Evolutionary conservation across 1,284 basidiomycete genomes (phyloP), one percentile per base, ranked within the genome.

Genomic region (Phaffia rhodozyma): DNA sequence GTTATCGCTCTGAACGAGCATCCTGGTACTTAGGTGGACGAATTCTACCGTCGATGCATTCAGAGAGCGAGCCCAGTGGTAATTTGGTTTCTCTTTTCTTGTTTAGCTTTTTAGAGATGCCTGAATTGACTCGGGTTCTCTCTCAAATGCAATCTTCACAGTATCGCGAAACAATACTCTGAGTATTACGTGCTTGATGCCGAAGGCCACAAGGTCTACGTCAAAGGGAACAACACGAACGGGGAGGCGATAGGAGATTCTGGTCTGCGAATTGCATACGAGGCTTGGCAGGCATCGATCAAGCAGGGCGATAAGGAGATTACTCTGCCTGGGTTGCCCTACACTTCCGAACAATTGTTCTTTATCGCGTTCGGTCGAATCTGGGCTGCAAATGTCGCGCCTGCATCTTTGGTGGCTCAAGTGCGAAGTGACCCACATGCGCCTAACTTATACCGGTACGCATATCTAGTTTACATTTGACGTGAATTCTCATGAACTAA

Each of bases 211-310:
- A 80, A 83, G 69, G 79, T 93, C 32, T 83, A 89, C 74, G 84
- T 96, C 54, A 93, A 93, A 20, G 34, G 55, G 51, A 49, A 27
- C 32, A 65, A 71, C 55, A 92, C 89, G 1, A 89, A 88, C 23
- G 89, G 88, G 18, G 91, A 92, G 76, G 91, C 91, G 71, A 91
- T 93, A 67, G 91, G 86, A 38, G 91, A 94, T 72, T 84, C 83
- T 3, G 90, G 89, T 43, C 79, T 93, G 48, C 85, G 91, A 47
- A 88, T 91, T 73, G 83, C 89, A 0, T 89, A 84, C 74, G 82
- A 86, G n/a, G 90, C 91, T 30, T 94, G 91, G 91, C 84, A 87
- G 73, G 78, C 79, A 13, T 84, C 88, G 66, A 66, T 68, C 34
- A 53, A 64, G 11, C 55, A 76, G n/a, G 84, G 83, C 0, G 78